These are phyloP conservation scores for Vitis hybrid DNA, from an alignment of 177 flowering plant species.

Conservation along the genomic window DNA sequence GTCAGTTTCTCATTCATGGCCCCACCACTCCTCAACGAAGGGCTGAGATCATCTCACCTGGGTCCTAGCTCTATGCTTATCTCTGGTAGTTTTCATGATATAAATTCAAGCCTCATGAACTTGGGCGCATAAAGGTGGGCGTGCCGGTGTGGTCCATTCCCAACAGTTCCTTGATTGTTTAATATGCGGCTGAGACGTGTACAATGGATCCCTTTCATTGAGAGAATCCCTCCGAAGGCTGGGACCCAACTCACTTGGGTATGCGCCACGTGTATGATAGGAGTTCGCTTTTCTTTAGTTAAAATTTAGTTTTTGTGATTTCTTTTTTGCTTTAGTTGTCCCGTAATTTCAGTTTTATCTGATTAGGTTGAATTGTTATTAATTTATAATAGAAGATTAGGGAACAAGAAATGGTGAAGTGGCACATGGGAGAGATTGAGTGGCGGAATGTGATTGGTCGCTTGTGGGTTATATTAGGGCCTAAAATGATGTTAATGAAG, in stretches of 20 bases:
- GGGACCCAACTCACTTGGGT: constrained; percentile 6
- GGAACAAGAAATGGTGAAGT: not conserved
- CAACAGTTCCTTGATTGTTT: not conserved
- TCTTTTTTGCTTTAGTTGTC: not conserved
- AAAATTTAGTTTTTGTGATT: no score
- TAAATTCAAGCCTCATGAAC: not conserved
- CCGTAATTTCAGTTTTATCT: not conserved
- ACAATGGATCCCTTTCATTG: no score
- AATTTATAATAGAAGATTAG: not conserved
- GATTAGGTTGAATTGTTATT: not conserved
- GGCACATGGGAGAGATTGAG: not conserved
- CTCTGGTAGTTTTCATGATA: no score
- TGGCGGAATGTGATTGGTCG: constrained; percentile 12
- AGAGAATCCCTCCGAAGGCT: not conserved
- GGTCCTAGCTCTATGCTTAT: no score
- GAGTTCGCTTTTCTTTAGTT: not conserved
- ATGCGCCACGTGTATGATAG: constrained; percentile 5
- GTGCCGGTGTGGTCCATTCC: not conserved
- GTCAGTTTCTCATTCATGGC: no score
- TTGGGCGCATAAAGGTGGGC: constrained; percentile 1
- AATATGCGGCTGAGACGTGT: constrained; percentile 8
- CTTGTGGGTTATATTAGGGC: not conserved
- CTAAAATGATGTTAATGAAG: not conserved
- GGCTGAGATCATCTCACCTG: not conserved
- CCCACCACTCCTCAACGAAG: not conserved